A percentile compares a stretch with the other conserved stretches of the same genome.
Conservation (phyloP, 495 filamentous ascomycete genomes). For the Penicillium lagena region DNA sequence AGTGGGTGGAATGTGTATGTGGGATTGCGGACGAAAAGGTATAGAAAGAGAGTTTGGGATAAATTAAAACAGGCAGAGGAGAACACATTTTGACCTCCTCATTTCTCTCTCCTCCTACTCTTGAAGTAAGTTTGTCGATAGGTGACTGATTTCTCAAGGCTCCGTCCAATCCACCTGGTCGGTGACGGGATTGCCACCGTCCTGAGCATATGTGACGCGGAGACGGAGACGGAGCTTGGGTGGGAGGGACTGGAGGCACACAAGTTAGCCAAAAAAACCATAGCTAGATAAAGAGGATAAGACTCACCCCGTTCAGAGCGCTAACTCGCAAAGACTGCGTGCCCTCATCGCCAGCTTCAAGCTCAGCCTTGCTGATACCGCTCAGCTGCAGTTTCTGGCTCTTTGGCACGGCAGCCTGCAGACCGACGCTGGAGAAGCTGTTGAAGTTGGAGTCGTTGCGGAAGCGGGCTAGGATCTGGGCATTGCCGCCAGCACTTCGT, state of each 20-base stretch:
- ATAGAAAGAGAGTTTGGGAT: constrained; percentile 8
- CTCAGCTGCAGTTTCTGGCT: constrained; percentile 86
- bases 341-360: constrained; percentile 73
- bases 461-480: constrained; percentile 78
- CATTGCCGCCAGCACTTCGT: constrained; percentile 61
- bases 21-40: neutral
- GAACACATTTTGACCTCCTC: no score
- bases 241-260: constrained; percentile 47
- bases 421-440: constrained; percentile 60
- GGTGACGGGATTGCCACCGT: constrained; percentile 60
- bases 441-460: constrained; percentile 62
- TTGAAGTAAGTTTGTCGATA: no score
- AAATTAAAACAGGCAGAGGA: constrained; percentile 7
- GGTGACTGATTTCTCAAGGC: constrained; percentile 16
- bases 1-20: neutral
- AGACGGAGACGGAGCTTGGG: constrained; percentile 74
- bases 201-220: constrained; percentile 72
- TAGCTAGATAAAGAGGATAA: neutral
- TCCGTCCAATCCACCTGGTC: constrained; percentile 98
- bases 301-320: constrained; percentile 79
- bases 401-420: constrained; percentile 95
- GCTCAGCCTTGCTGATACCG: constrained; percentile 71
- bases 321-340: constrained; percentile 81
- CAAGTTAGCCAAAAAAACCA: neutral
- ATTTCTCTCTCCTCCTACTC: no score